These are phyloP conservation scores for Pyrrhoderma noxium DNA, from an alignment of 1,284 basidiomycete genomes.

Conservation along the genomic window DNA sequence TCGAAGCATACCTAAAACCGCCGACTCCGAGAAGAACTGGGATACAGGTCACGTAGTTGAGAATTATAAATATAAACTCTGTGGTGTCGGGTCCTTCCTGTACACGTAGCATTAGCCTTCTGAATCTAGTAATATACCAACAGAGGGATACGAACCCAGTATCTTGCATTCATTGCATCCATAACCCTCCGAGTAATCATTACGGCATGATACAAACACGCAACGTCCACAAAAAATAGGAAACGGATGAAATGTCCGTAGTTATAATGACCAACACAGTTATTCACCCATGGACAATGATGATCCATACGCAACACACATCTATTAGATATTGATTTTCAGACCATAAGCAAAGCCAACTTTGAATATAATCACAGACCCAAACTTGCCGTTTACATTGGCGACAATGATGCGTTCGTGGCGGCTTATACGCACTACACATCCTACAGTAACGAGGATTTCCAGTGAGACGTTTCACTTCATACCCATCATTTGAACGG, in stretches of 20 bases:
- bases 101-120: slow-evolving; percentile 6
- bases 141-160: slow-evolving; percentile 48
- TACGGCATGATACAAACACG: slow-evolving; percentile 73
- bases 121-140: neutral
- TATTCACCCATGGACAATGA: slow-evolving; percentile 89
- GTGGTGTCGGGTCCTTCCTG: slow-evolving; percentile 63
- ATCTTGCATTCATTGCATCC: slow-evolving; percentile 36
- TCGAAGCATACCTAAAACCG: slow-evolving; percentile 57
- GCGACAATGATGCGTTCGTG: slow-evolving; percentile 82
- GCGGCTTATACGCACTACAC: slow-evolving; percentile 68
- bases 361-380: neutral
- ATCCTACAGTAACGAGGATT: slow-evolving; percentile 76
- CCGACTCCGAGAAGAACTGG: slow-evolving; percentile 87
- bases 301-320: slow-evolving; percentile 86
- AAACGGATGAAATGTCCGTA: slow-evolving; percentile 90
- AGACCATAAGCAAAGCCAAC: neutral
- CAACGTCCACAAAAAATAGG: slow-evolving; percentile 85
- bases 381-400: slow-evolving; percentile 70
- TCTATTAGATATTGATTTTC: too few relatives aligned
- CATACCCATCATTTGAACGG: slow-evolving; percentile 60
- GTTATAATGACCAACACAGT: slow-evolving; percentile 86
- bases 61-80: slow-evolving; percentile 78
- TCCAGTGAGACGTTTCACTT: slow-evolving; percentile 82
- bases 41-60: slow-evolving; percentile 82
- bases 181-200: slow-evolving; percentile 71